Percentiles rank a stretch among this genome's conserved stretches.
Conservation (phyloP, 139 green algal species). For the Zygnema cylindricum region DNA sequence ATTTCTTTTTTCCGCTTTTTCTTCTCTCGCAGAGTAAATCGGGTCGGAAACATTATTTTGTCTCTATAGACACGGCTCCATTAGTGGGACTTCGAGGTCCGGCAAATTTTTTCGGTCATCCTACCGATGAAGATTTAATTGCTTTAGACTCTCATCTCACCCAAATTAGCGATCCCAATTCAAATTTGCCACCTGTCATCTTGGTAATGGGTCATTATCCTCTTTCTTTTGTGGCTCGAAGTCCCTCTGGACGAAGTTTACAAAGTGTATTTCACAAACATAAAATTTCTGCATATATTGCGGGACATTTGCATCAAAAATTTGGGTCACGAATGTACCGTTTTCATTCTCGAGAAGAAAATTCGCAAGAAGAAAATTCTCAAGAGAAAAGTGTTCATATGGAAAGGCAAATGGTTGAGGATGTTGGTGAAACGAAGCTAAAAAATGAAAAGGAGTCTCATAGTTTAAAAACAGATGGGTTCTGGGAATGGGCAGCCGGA, state of each 20-base stretch:
- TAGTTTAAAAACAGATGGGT: slow-evolving; percentile 20
- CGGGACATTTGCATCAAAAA: slow-evolving; percentile 73
- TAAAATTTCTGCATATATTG: slow-evolving; percentile 64
- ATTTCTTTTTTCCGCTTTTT: too few relatives aligned
- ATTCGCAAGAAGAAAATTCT: not conserved
- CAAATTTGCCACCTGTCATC: slow-evolving; percentile 18
- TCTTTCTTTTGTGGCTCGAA: slow-evolving; percentile 53
- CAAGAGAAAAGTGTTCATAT: not conserved
- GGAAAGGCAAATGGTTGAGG: not conserved
- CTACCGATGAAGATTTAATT: slow-evolving; percentile 14
- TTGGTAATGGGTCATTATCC: slow-evolving; percentile 76
- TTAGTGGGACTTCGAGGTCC: slow-evolving; percentile 68
- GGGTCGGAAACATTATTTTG: slow-evolving; percentile 11
- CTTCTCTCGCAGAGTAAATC: not conserved
- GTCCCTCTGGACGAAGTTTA: not conserved
- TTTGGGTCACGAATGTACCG: slow-evolving; percentile 73
- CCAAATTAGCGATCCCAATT: not conserved
- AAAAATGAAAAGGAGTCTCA: not conserved
- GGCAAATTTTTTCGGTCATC: slow-evolving; percentile 74
- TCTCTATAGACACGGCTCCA: slow-evolving; percentile 72
- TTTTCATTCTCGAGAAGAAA: slow-evolving; percentile 54
- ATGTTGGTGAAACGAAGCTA: not conserved
- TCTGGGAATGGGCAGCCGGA: slow-evolving; percentile 71
- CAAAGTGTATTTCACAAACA: slow-evolving; percentile 21
- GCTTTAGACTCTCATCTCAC: slow-evolving; percentile 37